A percentile compares a stretch with the other conserved stretches of the same genome.
Conservation (phyloP, 139 green algal genomes). For the Tetradesmus obliquus region DNA sequence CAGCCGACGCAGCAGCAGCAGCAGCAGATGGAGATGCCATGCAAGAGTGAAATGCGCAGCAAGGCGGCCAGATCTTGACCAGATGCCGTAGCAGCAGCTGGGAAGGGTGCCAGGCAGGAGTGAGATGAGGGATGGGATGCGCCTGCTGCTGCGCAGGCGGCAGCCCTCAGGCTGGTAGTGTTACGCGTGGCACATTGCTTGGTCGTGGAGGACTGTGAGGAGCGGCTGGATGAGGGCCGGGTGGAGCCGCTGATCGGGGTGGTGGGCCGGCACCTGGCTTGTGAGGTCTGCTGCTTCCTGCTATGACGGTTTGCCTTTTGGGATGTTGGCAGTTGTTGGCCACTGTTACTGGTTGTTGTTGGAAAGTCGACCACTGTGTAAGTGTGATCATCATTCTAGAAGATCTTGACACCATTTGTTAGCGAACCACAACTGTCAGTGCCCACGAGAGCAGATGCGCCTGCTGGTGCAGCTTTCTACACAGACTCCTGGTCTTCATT, state of each 20-base stretch:
- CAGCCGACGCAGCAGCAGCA: neutral
- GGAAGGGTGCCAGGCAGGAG: neutral
- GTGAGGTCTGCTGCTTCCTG: no score
- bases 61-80: no score
- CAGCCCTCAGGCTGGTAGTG: no score
- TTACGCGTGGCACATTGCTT: slow-evolving; percentile 22
- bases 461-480: no score
- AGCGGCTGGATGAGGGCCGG: slow-evolving; percentile 60
- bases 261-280: slow-evolving; percentile 45
- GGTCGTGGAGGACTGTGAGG: slow-evolving; percentile 61
- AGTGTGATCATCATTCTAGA: neutral
- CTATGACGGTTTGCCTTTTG: no score
- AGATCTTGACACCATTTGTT: no score
- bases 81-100: neutral
- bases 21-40: neutral
- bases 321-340: no score
- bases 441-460: no score
- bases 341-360: no score
- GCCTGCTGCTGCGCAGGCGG: no score
- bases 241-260: slow-evolving; percentile 58
- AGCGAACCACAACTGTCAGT: no score
- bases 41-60: neutral
- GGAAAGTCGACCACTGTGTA: neutral
- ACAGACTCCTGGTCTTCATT: no score
- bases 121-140: neutral